These are phyloP conservation scores for Arthrobotrys pseudoclavata DNA, from an alignment of 2,329 filamentous ascomycete species.

Conservation along the genomic window DNA sequence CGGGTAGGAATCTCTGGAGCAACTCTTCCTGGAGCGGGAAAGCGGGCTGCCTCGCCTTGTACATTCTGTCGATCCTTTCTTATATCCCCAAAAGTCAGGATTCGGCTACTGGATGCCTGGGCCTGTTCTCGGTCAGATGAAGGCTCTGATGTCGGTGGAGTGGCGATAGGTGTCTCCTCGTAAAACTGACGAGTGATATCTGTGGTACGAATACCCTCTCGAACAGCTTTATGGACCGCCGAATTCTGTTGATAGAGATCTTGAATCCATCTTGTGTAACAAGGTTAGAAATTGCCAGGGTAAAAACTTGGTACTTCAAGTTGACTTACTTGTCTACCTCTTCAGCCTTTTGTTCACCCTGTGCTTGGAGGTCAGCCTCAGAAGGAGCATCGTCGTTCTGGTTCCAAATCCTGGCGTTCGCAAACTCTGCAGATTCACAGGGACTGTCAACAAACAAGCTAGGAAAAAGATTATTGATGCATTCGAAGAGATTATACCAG, in stretches of 20 bases:
- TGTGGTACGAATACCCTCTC: slow-evolving; percentile 47
- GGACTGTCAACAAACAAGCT: neutral
- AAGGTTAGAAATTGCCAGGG: neutral
- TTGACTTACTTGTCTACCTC: slow-evolving; percentile 32
- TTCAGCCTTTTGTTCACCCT: slow-evolving; percentile 26
- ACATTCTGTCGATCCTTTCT: neutral
- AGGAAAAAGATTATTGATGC: neutral
- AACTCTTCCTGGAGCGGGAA: slow-evolving; percentile 6
- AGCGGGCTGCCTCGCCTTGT: neutral
- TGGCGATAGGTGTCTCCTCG: slow-evolving; percentile 2
- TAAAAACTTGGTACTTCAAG: neutral
- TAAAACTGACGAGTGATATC: slow-evolving; percentile 35
- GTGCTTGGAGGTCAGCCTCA: neutral
- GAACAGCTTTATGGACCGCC: slow-evolving; percentile 16
- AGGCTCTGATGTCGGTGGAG: neutral
- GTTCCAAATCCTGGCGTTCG: slow-evolving; percentile 31
- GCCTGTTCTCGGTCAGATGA: slow-evolving; percentile 5
- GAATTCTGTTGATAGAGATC: slow-evolving; percentile 17
- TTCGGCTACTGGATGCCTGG: neutral
- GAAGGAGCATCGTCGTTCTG: neutral
- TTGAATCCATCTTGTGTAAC: slow-evolving; percentile 35
- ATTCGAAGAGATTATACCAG: slow-evolving; percentile 15
- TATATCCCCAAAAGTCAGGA: slow-evolving; percentile 42
- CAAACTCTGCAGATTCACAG: slow-evolving; percentile 20
- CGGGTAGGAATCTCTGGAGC: slow-evolving; percentile 7